Conservation (phyloP, 805 yeast species). For the Starmerella apis region DNA sequence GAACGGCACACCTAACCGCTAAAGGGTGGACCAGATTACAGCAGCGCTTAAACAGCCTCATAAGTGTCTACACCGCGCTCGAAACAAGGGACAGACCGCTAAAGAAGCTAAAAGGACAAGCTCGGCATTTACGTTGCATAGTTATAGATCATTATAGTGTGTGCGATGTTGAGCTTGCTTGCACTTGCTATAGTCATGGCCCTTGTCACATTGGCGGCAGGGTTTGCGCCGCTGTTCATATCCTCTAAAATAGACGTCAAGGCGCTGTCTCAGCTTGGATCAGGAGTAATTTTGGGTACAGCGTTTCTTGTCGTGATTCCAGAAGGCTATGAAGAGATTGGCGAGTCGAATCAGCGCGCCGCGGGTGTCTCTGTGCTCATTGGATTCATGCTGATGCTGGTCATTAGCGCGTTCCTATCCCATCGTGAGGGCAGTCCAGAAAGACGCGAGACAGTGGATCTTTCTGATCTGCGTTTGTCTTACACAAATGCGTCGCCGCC, state of each 20-base stretch:
- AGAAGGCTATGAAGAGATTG: conserved; percentile 45
- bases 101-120: no score
- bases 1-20: no score
- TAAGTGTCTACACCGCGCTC: no score
- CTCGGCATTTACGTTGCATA: no score
- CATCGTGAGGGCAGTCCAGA: neutral
- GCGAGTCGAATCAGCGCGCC: conserved; percentile 20
- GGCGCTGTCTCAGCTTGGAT: conserved; percentile 41
- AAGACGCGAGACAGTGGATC: conserved; percentile 22
- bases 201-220: conserved; percentile 24
- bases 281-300: conserved; percentile 53
- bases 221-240: conserved; percentile 22
- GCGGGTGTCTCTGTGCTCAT: conserved; percentile 34
- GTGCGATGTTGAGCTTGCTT: conserved; percentile 20
- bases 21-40: no score
- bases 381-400: conserved; percentile 48
- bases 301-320: conserved; percentile 52
- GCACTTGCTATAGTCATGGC: conserved; percentile 24
- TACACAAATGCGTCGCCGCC: neutral
- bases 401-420: conserved; percentile 37
- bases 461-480: conserved; percentile 25
- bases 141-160: no score
- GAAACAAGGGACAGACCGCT: no score
- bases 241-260: conserved; percentile 10
- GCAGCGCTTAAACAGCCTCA: no score